Evolutionary conservation across 805 yeast species (phyloP).

Genomic region (Cyberlindnera sargentensis): DNA sequence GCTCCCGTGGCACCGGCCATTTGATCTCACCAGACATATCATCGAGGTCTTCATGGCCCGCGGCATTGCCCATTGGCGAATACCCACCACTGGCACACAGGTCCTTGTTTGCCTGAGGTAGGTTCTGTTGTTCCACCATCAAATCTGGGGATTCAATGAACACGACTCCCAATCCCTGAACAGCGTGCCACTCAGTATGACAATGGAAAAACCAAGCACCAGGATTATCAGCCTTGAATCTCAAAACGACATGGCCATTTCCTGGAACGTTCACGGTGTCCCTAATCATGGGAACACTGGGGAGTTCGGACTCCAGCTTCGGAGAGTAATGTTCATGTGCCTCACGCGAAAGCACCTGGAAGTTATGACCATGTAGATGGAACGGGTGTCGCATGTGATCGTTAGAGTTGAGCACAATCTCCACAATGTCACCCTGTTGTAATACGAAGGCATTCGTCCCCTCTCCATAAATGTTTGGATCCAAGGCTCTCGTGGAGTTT

Average conservation of each 20-base stretch:
- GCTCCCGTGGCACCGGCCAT: conserved; percentile 1
- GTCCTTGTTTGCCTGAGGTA: conserved; percentile 40
- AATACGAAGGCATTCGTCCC: conserved; percentile 60
- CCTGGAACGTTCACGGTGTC: conserved; percentile 70
- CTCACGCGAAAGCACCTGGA: conserved; percentile 53
- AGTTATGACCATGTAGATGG: conserved; percentile 71
- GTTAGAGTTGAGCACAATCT: conserved; percentile 65
- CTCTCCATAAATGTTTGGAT: conserved; percentile 61
- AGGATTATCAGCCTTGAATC: conserved; percentile 80
- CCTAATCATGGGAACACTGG: conserved; percentile 53
- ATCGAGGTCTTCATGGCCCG: conserved; percentile 51
- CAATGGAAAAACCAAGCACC: conserved; percentile 96
- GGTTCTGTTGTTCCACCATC: conserved; percentile 31
- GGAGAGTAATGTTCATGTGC: conserved; percentile 27
- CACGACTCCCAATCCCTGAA: conserved; percentile 69
- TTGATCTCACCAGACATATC: conserved; percentile 41
- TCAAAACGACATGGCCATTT: conserved; percentile 54
- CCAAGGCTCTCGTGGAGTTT: conserved; percentile 37
- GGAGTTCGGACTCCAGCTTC: conserved; percentile 24
- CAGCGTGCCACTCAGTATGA: conserved; percentile 80
- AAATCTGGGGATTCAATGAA: conserved; percentile 64
- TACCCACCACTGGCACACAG: conserved; percentile 41
- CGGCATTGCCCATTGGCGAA: conserved; percentile 61
- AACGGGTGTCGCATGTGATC: conserved; percentile 79
- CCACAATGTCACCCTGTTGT: conserved; percentile 57